Conservation (phyloP, 306 rosid species). For the Bauhinia variegata region DNA sequence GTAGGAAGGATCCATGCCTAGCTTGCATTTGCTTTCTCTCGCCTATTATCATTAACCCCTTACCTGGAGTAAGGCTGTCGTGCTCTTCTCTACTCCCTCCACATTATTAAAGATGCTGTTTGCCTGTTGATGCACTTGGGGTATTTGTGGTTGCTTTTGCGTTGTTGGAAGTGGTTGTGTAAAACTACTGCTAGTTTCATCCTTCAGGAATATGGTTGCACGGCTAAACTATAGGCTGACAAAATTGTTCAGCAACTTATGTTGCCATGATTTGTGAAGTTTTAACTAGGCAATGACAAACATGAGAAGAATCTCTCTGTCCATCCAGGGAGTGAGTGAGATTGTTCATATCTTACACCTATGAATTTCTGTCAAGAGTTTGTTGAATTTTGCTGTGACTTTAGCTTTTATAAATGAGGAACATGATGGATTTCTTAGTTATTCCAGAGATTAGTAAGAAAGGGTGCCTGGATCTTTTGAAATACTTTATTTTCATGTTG, state of each 20-base stretch:
- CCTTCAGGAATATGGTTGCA: background rate
- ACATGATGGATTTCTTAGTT: slow-evolving; percentile 16
- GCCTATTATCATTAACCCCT: background rate
- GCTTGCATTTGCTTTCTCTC: background rate
- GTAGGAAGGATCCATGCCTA: background rate
- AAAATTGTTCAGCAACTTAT: slow-evolving; percentile 8
- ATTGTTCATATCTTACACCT: slow-evolving; percentile 16
- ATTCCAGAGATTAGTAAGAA: slow-evolving; percentile 4
- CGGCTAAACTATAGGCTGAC: slow-evolving; percentile 11
- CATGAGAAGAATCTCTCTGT: slow-evolving; percentile 13
- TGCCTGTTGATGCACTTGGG: background rate
- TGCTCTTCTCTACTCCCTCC: background rate
- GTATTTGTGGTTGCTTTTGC: background rate
- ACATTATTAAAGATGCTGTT: background rate
- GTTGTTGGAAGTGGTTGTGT: background rate
- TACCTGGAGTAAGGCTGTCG: background rate
- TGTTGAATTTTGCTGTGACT: background rate
- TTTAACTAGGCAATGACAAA: background rate
- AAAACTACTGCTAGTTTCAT: slow-evolving; percentile 10
- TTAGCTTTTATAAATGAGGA: background rate
- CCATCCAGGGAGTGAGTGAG: slow-evolving; percentile 2
- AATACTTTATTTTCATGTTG: no score
- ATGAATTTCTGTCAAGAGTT: slow-evolving; percentile 1
- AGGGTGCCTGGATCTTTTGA: slow-evolving; percentile 23
- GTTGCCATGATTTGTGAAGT: slow-evolving; percentile 21